Percentiles rank a stretch among this genome's conserved stretches.
phyloP scores from a whole-genome alignment of 2,329 filamentous ascomycete species.

The Cladophialophora immunda region DNA sequence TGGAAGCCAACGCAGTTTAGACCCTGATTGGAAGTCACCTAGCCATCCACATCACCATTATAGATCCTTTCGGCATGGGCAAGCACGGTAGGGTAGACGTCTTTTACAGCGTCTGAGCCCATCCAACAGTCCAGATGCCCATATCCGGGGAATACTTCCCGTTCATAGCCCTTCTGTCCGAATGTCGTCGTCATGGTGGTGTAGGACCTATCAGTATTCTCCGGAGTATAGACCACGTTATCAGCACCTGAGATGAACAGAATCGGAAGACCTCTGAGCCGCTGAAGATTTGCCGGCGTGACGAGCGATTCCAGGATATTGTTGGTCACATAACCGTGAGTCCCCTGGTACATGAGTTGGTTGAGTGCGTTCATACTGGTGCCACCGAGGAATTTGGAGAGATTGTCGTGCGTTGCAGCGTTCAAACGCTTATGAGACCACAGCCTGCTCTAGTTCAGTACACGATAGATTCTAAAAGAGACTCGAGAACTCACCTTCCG shows the following conservation, averaged over 20 bases:
- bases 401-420: constrained; percentile 15
- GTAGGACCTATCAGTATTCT: constrained; percentile 42
- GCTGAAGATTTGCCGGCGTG: constrained; percentile 31
- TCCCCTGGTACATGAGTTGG: constrained; percentile 45
- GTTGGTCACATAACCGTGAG: constrained; percentile 17
- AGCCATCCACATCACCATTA: not conserved
- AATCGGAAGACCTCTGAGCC: constrained; percentile 40
- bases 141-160: constrained; percentile 40
- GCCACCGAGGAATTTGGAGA: constrained; percentile 35
- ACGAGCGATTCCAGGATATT: constrained; percentile 29
- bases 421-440: constrained; percentile 22
- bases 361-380: constrained; percentile 43
- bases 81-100: constrained; percentile 24
- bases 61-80: constrained; percentile 18
- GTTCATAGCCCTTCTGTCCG: constrained; percentile 36
- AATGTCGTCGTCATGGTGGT: constrained; percentile 40
- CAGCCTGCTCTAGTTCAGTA: constrained; percentile 9
- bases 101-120: constrained; percentile 35
- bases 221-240: constrained; percentile 43
- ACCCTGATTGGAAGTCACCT: not conserved
- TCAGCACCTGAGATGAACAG: constrained; percentile 41
- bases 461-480: not conserved
- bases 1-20: not conserved
- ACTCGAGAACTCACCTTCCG: constrained; percentile 1
- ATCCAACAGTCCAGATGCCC: constrained; percentile 45